These are phyloP conservation scores for Trichoderma orchidacearum DNA, from an alignment of 495 filamentous ascomycete species.

Conservation along the genomic window DNA sequence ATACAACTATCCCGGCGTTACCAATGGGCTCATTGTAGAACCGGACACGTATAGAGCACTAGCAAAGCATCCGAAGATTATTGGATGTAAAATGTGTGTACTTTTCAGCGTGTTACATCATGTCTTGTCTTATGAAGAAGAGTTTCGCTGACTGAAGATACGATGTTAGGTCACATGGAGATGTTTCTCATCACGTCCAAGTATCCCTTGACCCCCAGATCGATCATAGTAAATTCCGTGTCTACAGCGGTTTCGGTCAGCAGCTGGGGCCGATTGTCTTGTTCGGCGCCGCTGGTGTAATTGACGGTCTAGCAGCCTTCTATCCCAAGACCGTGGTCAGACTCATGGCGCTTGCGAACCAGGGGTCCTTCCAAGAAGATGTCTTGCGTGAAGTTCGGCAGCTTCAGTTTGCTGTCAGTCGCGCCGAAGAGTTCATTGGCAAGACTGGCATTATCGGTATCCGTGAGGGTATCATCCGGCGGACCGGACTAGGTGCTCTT, in stretches of 20 bases:
- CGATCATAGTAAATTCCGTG: constrained; percentile 39
- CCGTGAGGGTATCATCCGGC: constrained; percentile 43
- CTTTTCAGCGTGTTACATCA: not conserved
- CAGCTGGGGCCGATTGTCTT: constrained; percentile 46
- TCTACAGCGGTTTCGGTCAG: constrained; percentile 52
- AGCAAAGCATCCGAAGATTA: constrained; percentile 43
- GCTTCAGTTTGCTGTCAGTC: constrained; percentile 43
- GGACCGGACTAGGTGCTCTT: constrained; percentile 37
- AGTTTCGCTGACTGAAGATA: not conserved
- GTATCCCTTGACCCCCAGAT: constrained; percentile 36
- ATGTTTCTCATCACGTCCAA: constrained; percentile 45
- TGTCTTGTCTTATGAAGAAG: not conserved
- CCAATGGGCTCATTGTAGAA: constrained; percentile 41
- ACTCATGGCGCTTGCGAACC: constrained; percentile 33
- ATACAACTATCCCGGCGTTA: constrained; percentile 56
- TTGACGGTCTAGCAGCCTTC: constrained; percentile 49
- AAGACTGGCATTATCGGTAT: constrained; percentile 43
- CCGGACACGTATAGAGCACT: constrained; percentile 41
- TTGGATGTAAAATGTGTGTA: constrained; percentile 47
- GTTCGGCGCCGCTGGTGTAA: constrained; percentile 47
- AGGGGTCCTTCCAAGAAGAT: constrained; percentile 12
- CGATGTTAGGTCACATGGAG: constrained; percentile 41
- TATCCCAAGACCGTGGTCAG: constrained; percentile 46
- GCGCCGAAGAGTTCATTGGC: constrained; percentile 46
- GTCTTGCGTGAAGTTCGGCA: constrained; percentile 23